These are phyloP conservation scores for Bipolaris bicolor DNA, from an alignment of 2,329 filamentous ascomycete genomes.

Conservation along the genomic window DNA sequence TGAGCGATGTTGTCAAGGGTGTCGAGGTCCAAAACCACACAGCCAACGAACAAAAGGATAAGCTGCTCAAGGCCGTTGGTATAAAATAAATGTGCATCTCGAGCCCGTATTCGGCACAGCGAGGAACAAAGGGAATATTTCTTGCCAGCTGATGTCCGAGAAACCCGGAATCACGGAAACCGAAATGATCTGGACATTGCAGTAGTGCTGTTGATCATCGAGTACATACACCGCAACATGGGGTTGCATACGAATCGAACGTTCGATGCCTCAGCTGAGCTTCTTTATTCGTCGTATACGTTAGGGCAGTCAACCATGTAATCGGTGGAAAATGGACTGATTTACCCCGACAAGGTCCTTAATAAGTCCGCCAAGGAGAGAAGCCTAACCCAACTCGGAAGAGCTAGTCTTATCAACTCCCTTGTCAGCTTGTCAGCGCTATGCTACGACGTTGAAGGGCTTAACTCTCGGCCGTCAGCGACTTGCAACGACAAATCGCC, in stretches of 20 bases:
- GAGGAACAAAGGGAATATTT: neutral
- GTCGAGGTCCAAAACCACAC: conserved; percentile 29
- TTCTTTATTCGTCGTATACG: neutral
- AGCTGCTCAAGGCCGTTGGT: conserved; percentile 44
- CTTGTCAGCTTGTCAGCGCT: no score
- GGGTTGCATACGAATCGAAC: no score
- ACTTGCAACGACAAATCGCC: no score
- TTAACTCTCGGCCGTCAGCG: no score
- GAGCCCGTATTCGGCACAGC: neutral
- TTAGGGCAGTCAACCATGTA: neutral
- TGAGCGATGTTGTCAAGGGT: conserved; percentile 52
- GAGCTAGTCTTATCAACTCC: no score
- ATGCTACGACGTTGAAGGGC: no score
- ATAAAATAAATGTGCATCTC: conserved; percentile 37
- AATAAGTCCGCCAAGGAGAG: no score
- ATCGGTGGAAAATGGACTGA: no score
- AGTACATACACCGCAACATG: neutral
- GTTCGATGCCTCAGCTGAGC: neutral
- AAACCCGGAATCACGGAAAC: no score
- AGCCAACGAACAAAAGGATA: conserved; percentile 27
- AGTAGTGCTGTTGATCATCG: neutral
- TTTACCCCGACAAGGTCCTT: no score
- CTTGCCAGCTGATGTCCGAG: neutral
- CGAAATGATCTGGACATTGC: neutral
- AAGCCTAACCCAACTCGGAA: no score